Evolutionary conservation across 805 yeast genomes (phyloP).

Genomic region (Myxozyma neotropica): DNA sequence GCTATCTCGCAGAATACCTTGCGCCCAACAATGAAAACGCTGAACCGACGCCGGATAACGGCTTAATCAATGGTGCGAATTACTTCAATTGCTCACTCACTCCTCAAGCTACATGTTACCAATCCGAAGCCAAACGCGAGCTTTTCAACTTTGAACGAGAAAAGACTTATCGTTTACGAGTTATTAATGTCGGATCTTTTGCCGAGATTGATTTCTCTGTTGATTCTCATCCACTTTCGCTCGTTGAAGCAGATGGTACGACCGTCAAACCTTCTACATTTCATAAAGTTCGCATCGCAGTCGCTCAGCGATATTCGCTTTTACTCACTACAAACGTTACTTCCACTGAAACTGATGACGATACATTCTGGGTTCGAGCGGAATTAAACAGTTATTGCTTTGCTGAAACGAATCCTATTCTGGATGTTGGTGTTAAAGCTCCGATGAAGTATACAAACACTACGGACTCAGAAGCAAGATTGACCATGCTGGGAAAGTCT

Average conservation of each 20-base stretch:
- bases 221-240: conserved; percentile 38
- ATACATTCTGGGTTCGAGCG: conserved; percentile 49
- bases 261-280: conserved; percentile 36
- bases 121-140: conserved; percentile 33
- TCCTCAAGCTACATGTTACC: conserved; percentile 38
- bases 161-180: conserved; percentile 34
- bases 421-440: conserved; percentile 44
- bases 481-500: conserved; percentile 13
- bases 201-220: conserved; percentile 42
- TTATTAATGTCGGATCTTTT: conserved; percentile 44
- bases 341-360: conserved; percentile 30
- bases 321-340: conserved; percentile 56
- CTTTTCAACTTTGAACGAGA: conserved; percentile 19
- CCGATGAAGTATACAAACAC: conserved; percentile 41
- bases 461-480: conserved; percentile 22
- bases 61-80: conserved; percentile 48
- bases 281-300: conserved; percentile 48
- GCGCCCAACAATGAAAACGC: conserved; percentile 48
- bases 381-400: conserved; percentile 46
- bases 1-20: conserved; percentile 43
- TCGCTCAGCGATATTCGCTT: conserved; percentile 81
- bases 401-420: conserved; percentile 42
- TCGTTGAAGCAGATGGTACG: conserved; percentile 45
- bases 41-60: conserved; percentile 47
- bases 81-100: conserved; percentile 39